Conservation (phyloP, 192 early-diverging fungal genomes). For the Thamnidium elegans region DNA sequence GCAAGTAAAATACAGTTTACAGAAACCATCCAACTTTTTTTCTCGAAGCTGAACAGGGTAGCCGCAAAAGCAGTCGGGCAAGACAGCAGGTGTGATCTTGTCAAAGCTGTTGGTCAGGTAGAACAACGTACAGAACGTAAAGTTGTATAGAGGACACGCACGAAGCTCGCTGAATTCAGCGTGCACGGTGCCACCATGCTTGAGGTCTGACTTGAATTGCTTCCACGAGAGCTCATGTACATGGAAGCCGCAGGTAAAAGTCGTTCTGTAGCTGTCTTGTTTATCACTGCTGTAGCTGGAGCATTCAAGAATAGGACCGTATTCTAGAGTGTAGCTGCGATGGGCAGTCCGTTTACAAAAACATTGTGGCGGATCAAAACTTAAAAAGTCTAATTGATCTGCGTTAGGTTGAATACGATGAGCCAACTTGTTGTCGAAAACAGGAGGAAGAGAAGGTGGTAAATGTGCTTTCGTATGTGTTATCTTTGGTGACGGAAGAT, state of each 20-base stretch:
- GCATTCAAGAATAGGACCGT: neutral
- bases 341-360: neutral
- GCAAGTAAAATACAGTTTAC: neutral
- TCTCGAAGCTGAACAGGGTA: neutral
- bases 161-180: neutral
- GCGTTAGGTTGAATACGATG: neutral
- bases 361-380: neutral
- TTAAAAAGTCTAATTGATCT: neutral
- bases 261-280: neutral
- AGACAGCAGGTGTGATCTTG: neutral
- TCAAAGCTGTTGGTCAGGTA: neutral
- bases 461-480: neutral
- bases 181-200: neutral
- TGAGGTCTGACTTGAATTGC: slow-evolving; percentile 1
- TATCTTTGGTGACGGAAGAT: neutral
- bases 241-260: slow-evolving; percentile 15
- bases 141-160: slow-evolving; percentile 7
- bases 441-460: neutral
- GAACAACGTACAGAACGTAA: slow-evolving; percentile 16
- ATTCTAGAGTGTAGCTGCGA: neutral
- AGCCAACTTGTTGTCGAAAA: too few species aligned
- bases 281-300: too few species aligned
- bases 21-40: neutral
- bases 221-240: slow-evolving; percentile 16
- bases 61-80: slow-evolving; percentile 18